Evolutionary conservation across 805 yeast species (phyloP), one percentile per base, ranked within the genome.

Genomic region (Candida awuae): DNA sequence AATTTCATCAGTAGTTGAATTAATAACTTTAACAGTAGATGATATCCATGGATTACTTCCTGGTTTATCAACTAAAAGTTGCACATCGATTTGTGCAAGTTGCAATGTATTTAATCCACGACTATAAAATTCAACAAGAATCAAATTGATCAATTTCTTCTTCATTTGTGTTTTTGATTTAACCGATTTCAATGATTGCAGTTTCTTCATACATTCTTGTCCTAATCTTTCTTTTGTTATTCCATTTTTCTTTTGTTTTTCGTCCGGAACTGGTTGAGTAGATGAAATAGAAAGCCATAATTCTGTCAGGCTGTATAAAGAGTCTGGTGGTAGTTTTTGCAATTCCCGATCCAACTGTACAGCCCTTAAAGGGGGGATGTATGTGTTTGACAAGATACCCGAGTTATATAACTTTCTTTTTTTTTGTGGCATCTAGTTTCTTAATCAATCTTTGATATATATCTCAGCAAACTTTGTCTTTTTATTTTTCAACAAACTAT

Each of bases 41-140:
- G 67, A 65, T 1, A 63, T 56, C 80, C 80, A 74, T 25, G 53
- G 53, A 48, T 58, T 67, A 3, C 62, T 39, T 28, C 57, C 58
- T 0, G 87, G 78, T 42, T 71, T 68, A 48, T 79, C 82, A 3
- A 82, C 71, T 32, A 82, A 62, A 32, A 71, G 51, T 47, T 79
- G 83, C 38, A 80, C 73, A 48, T 84, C 92, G 5, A 82, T 59
- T 43, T 81, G 86, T 0, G 92, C 79, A 29, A 77, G 52, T 52
- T 84, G 94, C 14, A 77, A 62, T 1, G 79, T 58, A 47, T 78
- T 80, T 31, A 80, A 54, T 0, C 86, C 86, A 6, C 57, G 49
- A 2, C 68, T 59, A 71, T 84, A 80, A 47, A 62, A 70, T 12
- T 71, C 69, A 29, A 56, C 64, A 8, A 74, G 43, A n/a, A 76